phyloP scores from a whole-genome alignment of 441 rosid species.

The Erysimum cheiri region DNA sequence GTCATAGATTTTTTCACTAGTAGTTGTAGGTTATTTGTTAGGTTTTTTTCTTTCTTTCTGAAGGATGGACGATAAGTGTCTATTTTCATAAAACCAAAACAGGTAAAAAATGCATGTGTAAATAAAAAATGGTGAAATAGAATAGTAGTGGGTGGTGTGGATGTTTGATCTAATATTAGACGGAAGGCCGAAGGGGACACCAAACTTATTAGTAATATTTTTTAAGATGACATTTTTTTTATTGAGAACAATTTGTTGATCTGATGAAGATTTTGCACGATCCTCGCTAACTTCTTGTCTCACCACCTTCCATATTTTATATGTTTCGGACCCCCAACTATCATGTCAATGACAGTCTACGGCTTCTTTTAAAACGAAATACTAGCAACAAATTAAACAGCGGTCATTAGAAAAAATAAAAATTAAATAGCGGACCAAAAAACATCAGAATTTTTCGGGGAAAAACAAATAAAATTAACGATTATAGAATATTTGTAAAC shows the following conservation, averaged over 20 bases:
- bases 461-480: neutral
- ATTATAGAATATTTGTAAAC: neutral
- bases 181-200: conserved; percentile 8
- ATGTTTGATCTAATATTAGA: conserved; percentile 6
- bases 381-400: neutral
- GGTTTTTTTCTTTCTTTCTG: neutral
- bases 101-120: neutral
- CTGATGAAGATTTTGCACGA: conserved; percentile 40
- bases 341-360: conserved; percentile 11
- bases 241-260: conserved; percentile 15
- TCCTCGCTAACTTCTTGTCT: conserved; percentile 44
- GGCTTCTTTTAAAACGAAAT: neutral
- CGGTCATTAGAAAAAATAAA: neutral
- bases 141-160: conserved; percentile 24
- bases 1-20: no score
- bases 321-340: conserved; percentile 15
- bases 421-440: neutral
- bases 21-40: neutral
- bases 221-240: conserved; percentile 4
- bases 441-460: neutral
- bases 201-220: neutral
- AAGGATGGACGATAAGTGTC: neutral
- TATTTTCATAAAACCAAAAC: neutral
- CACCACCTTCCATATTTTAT: conserved; percentile 25
- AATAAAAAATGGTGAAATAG: neutral